These are phyloP conservation scores for Pseudognaphalium luteoalbum DNA, from an alignment of 129 eudicot genomes.

Conservation along the genomic window DNA sequence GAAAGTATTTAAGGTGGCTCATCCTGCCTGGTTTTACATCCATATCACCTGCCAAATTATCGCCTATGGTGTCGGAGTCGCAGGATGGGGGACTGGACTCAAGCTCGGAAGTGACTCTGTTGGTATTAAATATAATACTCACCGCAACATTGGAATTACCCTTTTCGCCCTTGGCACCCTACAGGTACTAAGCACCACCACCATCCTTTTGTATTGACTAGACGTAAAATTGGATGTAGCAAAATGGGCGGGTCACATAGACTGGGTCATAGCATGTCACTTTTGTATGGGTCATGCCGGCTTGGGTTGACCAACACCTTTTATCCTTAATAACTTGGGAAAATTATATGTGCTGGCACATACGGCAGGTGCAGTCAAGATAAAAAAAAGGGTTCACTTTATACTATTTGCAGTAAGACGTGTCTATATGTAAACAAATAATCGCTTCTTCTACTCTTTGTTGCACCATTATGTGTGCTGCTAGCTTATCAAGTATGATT, in stretches of 20 bases:
- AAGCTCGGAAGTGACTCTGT: conserved; percentile 78
- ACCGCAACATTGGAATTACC: conserved; percentile 76
- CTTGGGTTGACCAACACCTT: background rate
- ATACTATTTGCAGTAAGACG: too few species aligned
- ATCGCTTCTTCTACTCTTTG: too few species aligned
- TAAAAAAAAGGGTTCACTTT: too few species aligned
- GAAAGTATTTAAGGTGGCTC: conserved; percentile 79
- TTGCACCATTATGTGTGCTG: too few species aligned
- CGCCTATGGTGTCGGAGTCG: conserved; percentile 77
- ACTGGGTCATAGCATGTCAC: background rate
- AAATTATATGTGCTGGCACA: too few species aligned
- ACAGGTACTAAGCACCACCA: conserved; percentile 50
- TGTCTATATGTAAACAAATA: too few species aligned
- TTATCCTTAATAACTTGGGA: too few species aligned
- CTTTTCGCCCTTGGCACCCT: conserved; percentile 76
- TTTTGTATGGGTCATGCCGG: background rate
- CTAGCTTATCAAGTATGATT: too few species aligned
- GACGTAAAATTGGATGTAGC: background rate
- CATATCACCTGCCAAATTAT: conserved; percentile 68
- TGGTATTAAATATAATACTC: conserved; percentile 44
- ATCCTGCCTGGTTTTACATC: conserved; percentile 97
- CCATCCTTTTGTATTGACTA: background rate
- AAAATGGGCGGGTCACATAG: background rate
- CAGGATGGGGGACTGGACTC: conserved; percentile 90
- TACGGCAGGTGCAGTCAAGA: too few species aligned